Conservation (phyloP, 768 basidiomycete species). For the Boletus sensibilis region DNA sequence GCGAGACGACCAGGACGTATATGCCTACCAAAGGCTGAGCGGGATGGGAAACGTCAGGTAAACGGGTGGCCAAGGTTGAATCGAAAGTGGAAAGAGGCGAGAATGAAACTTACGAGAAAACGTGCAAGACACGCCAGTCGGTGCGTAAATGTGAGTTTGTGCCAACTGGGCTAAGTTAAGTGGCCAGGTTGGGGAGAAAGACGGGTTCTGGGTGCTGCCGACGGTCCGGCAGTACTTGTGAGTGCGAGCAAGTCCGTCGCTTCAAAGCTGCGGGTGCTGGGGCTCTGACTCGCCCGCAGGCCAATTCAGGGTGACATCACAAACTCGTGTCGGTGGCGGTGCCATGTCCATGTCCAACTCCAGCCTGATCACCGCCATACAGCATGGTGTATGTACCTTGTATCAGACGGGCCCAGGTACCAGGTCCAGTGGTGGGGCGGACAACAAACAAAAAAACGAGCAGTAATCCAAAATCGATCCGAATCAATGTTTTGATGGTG, state of each 20-base stretch:
- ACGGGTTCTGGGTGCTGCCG: constrained; percentile 13
- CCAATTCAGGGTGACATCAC: constrained; percentile 31
- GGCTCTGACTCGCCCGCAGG: constrained; percentile 1
- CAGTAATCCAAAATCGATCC: not conserved
- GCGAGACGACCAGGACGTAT: constrained; percentile 27
- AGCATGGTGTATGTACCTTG: not conserved
- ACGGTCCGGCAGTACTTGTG: not conserved
- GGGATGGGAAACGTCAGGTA: constrained; percentile 39
- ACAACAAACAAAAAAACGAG: too few species aligned
- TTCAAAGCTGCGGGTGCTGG: constrained; percentile 14
- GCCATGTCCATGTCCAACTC: constrained; percentile 5
- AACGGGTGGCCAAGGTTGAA: constrained; percentile 35
- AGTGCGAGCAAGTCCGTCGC: not conserved
- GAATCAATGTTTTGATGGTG: not conserved
- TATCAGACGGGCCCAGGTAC: not conserved
- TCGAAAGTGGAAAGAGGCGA: constrained; percentile 30
- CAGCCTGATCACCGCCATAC: constrained; percentile 10
- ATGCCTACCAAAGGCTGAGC: constrained; percentile 22
- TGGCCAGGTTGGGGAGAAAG: constrained; percentile 1
- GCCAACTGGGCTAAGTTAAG: constrained; percentile 9
- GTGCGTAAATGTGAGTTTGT: constrained; percentile 15
- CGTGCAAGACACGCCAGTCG: constrained; percentile 33
- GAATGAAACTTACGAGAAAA: constrained; percentile 31
- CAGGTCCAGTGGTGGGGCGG: not conserved
- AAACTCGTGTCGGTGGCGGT: constrained; percentile 26